Conservation (phyloP, 164 flowering plant species). For the Tetrastigma voinierianum region DNA sequence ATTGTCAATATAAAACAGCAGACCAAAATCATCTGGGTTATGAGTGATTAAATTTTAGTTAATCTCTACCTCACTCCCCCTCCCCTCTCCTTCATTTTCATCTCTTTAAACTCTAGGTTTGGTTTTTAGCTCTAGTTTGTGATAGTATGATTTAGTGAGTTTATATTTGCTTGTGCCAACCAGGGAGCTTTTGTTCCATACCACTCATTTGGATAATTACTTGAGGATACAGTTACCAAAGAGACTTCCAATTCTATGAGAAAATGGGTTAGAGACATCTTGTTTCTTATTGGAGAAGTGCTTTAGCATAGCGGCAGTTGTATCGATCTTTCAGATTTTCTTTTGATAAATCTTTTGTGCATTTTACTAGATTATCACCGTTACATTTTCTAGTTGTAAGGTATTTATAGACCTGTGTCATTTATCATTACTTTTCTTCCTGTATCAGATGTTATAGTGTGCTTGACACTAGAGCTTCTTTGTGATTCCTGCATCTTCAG, state of each 20-base stretch:
- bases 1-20: no score
- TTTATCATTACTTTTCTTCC: conserved; percentile 21
- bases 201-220: conserved; percentile 92
- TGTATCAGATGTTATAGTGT: conserved; percentile 80
- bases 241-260: conserved; percentile 64
- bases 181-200: conserved; percentile 94
- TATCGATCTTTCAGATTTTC: conserved; percentile 80
- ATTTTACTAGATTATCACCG: not conserved
- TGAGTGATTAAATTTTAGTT: no score
- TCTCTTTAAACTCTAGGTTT: no score
- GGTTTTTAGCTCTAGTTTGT: not conserved
- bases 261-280: conserved; percentile 65
- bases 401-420: conserved; percentile 1
- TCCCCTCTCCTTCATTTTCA: no score
- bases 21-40: no score
- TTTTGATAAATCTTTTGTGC: conserved; percentile 57
- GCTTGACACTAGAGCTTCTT: conserved; percentile 92
- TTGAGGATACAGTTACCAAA: conserved; percentile 79
- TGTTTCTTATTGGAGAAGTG: conserved; percentile 66
- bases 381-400: not conserved
- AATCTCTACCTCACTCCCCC: no score
- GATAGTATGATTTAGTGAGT: conserved; percentile 43
- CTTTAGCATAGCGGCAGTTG: conserved; percentile 77
- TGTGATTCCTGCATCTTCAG: conserved; percentile 89
- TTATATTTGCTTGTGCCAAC: conserved; percentile 86